phyloP scores from a whole-genome alignment of 2,329 filamentous ascomycete species.

The Trichoderma gracile region DNA sequence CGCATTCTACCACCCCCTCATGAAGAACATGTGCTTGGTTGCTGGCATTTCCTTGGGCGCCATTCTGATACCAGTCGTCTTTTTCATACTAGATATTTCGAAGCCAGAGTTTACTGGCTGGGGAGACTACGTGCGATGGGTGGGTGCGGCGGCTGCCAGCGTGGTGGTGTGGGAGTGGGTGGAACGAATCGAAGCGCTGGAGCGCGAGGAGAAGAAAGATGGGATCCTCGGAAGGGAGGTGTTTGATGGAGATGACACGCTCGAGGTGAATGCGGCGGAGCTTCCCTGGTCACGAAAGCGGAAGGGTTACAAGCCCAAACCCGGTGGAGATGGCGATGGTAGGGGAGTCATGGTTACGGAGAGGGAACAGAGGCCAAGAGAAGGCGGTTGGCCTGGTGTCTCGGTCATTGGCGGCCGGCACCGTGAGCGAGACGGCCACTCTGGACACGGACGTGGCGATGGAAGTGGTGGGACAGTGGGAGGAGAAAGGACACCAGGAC shows the following conservation, averaged over 20 bases:
- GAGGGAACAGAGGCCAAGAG: conserved; percentile 28
- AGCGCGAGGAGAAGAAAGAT: conserved; percentile 91
- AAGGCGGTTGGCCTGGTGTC: conserved; percentile 34
- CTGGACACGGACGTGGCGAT: conserved; percentile 26
- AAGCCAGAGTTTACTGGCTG: conserved; percentile 84
- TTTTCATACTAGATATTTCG: conserved; percentile 88
- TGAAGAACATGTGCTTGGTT: conserved; percentile 84
- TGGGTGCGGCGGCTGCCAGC: conserved; percentile 89
- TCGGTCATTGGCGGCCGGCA: conserved; percentile 34
- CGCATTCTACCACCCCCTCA: conserved; percentile 85
- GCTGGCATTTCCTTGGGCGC: conserved; percentile 75
- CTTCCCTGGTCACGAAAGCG: conserved; percentile 49
- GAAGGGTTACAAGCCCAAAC: conserved; percentile 38
- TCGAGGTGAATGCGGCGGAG: conserved; percentile 62
- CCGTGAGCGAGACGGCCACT: conserved; percentile 27
- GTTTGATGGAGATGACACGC: conserved; percentile 92
- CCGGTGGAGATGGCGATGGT: conserved; percentile 16
- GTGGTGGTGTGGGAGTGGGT: conserved; percentile 99
- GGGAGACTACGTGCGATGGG: conserved; percentile 95
- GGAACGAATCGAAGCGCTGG: conserved; percentile 86
- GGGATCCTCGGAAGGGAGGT: conserved; percentile 88
- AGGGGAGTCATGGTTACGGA: conserved; percentile 26
- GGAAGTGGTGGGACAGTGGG: conserved; percentile 33
- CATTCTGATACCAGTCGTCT: conserved; percentile 86
- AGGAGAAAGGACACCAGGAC: conserved; percentile 35